Base-by-base conservation (phyloP, 2,329 filamentous ascomycete genomes). In the Endoconidiophora polonica region DNA sequence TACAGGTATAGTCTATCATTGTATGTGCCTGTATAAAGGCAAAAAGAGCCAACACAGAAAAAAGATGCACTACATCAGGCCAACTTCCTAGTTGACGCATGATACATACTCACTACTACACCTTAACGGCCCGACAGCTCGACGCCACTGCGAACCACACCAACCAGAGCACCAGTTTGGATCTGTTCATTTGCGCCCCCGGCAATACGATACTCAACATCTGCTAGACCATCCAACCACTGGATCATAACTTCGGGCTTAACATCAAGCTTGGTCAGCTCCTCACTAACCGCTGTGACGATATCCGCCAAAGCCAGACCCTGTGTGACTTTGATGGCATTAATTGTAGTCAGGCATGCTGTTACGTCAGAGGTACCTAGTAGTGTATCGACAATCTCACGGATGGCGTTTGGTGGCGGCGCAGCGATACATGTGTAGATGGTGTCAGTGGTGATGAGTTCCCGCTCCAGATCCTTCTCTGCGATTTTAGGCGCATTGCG, bases 401-500 rank as follows among this genome's bases (percentile, higher is more conserved):
- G 74, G 60, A 96, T 86, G 58, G 94, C 90, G 22, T 81, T 78
- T 0, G 91, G 91, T 57, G 93, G 88, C 3, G 91, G 91, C 1
- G 90, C 90, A 6, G 91, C 91, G 61, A 98, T 94, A 65, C 91
- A 98, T 65, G 87, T 88, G 71, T 95, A 98, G 60, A 98, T 96
- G 5, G 85, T 86, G 62, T 94, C 83, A 36, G 84, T 94, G 57
- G 95, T 94, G 57, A 86, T 76, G 53, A 58, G 72, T 26, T 96
- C 90, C 39, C 86, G 75, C 50, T 81, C 71, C 24, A 88, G 77
- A 49, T 81, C 73, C 65, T 75, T 70, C 55, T 82, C 69, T 54
- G 71, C 71, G 4, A 75, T 64, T 61, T 77, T 78, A 29, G 79
- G 73, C 2, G 66, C 73, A 57, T 76, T 69, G 58, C 73, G 77